Evolutionary conservation across 1,284 basidiomycete genomes (phyloP).

Genomic region (Phylloboletellus chloephorus): DNA sequence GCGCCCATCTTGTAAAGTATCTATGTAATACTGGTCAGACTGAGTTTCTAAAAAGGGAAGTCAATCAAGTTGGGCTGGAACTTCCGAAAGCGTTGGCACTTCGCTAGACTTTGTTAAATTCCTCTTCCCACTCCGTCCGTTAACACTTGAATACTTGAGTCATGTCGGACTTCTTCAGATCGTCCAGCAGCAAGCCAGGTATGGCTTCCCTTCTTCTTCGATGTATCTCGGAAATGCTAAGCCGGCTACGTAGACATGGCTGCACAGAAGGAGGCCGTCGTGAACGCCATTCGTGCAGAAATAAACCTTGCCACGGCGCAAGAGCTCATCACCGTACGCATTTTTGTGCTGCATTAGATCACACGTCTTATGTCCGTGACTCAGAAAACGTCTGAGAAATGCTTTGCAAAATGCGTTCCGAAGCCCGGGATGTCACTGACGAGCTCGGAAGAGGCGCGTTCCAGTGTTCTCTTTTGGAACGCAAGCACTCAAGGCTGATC

Average conservation of each 20-base stretch:
- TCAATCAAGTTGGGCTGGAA: neutral
- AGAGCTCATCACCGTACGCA: conserved; percentile 68
- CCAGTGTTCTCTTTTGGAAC: neutral
- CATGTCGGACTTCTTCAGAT: conserved; percentile 50
- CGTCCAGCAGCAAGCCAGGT: conserved; percentile 35
- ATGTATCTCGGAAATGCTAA: conserved; percentile 2
- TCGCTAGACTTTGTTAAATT: neutral
- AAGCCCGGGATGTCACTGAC: conserved; percentile 70
- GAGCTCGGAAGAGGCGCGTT: conserved; percentile 63
- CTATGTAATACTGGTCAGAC: neutral
- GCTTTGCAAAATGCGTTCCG: conserved; percentile 72
- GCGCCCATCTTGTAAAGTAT: conserved; percentile 57
- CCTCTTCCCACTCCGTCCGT: neutral
- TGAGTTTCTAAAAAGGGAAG: conserved; percentile 17
- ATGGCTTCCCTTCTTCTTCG: conserved; percentile 3
- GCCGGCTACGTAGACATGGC: conserved; percentile 42
- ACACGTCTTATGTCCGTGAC: conserved; percentile 2
- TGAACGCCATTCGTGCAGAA: conserved; percentile 65
- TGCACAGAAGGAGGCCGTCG: conserved; percentile 64
- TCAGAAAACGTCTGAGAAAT: conserved; percentile 74
- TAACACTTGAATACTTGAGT: conserved; percentile 9
- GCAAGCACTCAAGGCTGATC: neutral
- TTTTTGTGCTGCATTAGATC: neutral
- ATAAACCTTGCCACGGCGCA: conserved; percentile 73
- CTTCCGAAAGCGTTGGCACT: conserved; percentile 3